Evolutionary conservation across 2,329 filamentous ascomycete species (phyloP).

Genomic region (Calonectria honghensis): DNA sequence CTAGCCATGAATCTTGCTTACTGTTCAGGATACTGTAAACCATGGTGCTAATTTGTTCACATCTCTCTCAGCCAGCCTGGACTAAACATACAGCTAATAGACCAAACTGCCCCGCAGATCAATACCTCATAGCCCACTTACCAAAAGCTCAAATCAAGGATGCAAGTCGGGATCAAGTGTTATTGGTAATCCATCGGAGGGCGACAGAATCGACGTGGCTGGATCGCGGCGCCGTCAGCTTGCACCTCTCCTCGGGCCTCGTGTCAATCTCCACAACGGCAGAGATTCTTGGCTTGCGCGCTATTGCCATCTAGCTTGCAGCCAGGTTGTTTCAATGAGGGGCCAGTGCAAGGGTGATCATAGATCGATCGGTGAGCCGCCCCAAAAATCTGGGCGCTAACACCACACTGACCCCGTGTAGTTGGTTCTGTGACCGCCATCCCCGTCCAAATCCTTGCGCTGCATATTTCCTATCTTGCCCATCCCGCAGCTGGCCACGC

Average conservation of each 20-base stretch:
- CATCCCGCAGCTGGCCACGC: neutral
- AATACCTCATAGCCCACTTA: neutral
- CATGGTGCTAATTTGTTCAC: too few species aligned
- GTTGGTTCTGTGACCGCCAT: too few species aligned
- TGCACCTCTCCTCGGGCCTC: neutral
- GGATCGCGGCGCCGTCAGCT: neutral
- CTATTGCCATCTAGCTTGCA: neutral
- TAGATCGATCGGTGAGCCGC: slow-evolving; percentile 10
- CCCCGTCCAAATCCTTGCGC: neutral
- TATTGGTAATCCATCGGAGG: neutral
- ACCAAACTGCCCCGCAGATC: neutral
- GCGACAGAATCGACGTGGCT: neutral
- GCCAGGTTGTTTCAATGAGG: neutral
- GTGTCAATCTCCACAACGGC: neutral
- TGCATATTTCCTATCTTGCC: slow-evolving; percentile 10
- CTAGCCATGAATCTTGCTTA: too few species aligned
- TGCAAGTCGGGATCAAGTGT: neutral
- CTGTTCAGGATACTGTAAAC: too few species aligned
- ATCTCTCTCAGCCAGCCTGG: too few species aligned
- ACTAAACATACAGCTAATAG: neutral
- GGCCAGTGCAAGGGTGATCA: slow-evolving; percentile 1
- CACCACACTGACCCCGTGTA: neutral
- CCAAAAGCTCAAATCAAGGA: neutral
- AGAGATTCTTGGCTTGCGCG: neutral
- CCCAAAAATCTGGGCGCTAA: neutral